These are phyloP conservation scores for Tolypocladium capitatum DNA, from an alignment of 2,329 filamentous ascomycete species.

Conservation along the genomic window DNA sequence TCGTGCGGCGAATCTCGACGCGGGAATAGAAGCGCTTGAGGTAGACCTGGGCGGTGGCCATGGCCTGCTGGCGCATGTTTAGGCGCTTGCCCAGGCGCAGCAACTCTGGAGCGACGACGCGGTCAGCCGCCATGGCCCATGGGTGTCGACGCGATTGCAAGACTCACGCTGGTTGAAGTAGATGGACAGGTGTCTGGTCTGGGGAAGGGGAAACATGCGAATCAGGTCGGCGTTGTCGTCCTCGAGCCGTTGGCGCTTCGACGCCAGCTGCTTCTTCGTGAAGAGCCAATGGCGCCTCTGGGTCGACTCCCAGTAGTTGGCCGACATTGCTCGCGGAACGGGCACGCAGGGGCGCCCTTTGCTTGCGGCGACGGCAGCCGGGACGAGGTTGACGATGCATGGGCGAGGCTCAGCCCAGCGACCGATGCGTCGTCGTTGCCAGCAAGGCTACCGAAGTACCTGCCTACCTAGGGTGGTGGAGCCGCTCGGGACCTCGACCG, in stretches of 20 bases:
- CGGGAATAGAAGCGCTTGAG: constrained; percentile 86
- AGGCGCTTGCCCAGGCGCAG: constrained; percentile 74
- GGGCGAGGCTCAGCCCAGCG: not conserved
- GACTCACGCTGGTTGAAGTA: constrained; percentile 78
- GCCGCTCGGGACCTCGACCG: not conserved
- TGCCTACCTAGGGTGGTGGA: constrained; percentile 1
- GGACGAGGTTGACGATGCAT: not conserved
- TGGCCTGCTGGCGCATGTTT: constrained; percentile 73
- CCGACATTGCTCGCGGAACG: constrained; percentile 50
- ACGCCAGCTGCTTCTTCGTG: constrained; percentile 64
- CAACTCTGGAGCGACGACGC: constrained; percentile 44
- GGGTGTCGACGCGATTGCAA: not conserved
- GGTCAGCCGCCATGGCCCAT: not conserved
- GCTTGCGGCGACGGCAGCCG: not conserved
- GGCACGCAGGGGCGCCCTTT: constrained; percentile 3
- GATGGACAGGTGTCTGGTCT: constrained; percentile 70
- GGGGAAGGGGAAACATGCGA: constrained; percentile 69
- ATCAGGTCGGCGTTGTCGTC: constrained; percentile 62
- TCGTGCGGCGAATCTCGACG: constrained; percentile 83
- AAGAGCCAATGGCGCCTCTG: constrained; percentile 88
- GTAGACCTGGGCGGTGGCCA: constrained; percentile 91
- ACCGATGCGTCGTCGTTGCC: not conserved
- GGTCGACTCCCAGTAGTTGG: constrained; percentile 94
- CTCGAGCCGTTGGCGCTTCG: constrained; percentile 63
- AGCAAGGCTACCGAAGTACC: not conserved